phyloP scores from a whole-genome alignment of 202 grass and related monocot species.

The Saccharum hybrid region DNA sequence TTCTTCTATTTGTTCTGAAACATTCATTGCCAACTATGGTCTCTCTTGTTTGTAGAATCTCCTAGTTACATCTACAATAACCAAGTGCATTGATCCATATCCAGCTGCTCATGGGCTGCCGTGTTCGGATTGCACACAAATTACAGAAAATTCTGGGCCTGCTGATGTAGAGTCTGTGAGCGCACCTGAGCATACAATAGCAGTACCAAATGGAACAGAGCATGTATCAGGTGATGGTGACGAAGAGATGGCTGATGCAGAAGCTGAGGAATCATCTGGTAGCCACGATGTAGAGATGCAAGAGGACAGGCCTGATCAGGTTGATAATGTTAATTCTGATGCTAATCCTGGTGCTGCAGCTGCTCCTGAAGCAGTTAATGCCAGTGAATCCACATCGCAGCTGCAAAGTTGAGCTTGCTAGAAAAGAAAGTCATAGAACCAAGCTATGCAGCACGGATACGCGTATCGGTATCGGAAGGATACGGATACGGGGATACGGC shows the following conservation, averaged over 20 bases:
- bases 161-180: constrained; percentile 42
- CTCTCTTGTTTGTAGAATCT: constrained; percentile 71
- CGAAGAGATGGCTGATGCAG: constrained; percentile 89
- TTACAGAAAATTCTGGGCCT: constrained; percentile 38
- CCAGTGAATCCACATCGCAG: constrained; percentile 14
- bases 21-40: constrained; percentile 31
- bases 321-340: constrained; percentile 21
- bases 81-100: constrained; percentile 75
- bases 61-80: constrained; percentile 83
- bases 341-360: constrained; percentile 18
- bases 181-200: constrained; percentile 32
- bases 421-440: not conserved
- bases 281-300: constrained; percentile 82
- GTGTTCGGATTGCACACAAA: constrained; percentile 39
- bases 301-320: constrained; percentile 67
- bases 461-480: too few relatives aligned
- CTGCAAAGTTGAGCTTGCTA: constrained; percentile 40
- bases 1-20: constrained; percentile 15
- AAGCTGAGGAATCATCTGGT: constrained; percentile 44
- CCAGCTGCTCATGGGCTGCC: constrained; percentile 54
- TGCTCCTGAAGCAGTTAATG: constrained; percentile 39
- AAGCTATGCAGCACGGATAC: too few relatives aligned
- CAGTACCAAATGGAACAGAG: constrained; percentile 56
- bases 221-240: constrained; percentile 57
- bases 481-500: too few relatives aligned